Evolutionary conservation across 345 rosid species (phyloP).

Genomic region (Acer yangbiense): DNA sequence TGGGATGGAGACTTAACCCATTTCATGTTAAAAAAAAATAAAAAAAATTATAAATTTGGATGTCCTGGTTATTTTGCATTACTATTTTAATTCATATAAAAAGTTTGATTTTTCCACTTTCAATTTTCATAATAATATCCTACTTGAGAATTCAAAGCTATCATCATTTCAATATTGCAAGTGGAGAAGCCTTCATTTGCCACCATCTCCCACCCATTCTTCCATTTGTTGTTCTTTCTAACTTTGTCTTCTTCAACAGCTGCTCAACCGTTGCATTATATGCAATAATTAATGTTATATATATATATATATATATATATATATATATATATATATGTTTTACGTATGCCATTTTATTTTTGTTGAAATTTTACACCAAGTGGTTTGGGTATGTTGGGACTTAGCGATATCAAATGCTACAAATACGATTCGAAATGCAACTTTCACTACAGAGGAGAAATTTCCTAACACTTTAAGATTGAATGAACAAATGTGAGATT

Average conservation of each 20-base stretch:
- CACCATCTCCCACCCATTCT: constrained; percentile 33
- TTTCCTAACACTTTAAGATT: too few relatives aligned
- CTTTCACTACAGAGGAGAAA: too few relatives aligned
- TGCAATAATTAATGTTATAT: neutral
- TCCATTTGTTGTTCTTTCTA: neutral
- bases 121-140: constrained; percentile 21
- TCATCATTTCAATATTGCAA: constrained; percentile 37
- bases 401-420: too few relatives aligned
- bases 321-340: too few relatives aligned
- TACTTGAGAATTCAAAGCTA: constrained; percentile 39
- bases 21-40: too few relatives aligned
- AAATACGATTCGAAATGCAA: too few relatives aligned
- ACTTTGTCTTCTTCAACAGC: constrained; percentile 17
- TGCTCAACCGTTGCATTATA: neutral
- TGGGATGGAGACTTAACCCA: too few relatives aligned
- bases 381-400: too few relatives aligned
- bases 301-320: too few relatives aligned
- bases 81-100: constrained; percentile 1
- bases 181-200: constrained; percentile 44
- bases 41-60: too few relatives aligned
- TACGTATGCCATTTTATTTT: neutral
- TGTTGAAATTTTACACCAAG: too few relatives aligned
- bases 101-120: constrained; percentile 26
- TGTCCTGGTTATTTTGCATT: constrained; percentile 8
- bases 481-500: too few relatives aligned